phyloP scores from a whole-genome alignment of 106 monocot species.

The Hemerocallis citrina region DNA sequence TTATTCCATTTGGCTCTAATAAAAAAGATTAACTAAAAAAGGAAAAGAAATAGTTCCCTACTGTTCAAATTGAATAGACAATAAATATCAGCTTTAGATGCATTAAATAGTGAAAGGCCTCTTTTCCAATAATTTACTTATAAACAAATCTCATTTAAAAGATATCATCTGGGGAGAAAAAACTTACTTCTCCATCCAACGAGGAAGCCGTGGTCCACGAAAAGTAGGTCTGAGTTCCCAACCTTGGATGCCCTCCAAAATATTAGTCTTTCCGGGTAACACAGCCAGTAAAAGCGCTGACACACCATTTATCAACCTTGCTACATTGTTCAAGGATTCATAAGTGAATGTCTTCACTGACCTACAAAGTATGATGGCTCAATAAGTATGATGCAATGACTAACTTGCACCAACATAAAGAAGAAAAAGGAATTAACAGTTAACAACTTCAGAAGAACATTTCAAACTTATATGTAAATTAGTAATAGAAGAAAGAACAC shows the following conservation, averaged over 20 bases:
- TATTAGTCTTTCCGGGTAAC: conserved; percentile 73
- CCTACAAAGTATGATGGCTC: no score
- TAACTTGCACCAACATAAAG: no score
- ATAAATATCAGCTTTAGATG: background rate
- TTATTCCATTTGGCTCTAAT: no score
- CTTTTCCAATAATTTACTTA: background rate
- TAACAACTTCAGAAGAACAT: background rate
- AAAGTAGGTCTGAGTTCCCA: conserved; percentile 94
- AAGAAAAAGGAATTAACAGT: background rate
- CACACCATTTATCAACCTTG: conserved; percentile 88
- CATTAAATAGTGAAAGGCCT: background rate
- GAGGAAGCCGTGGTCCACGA: conserved; percentile 86
- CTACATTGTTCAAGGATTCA: conserved; percentile 91
- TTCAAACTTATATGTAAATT: background rate
- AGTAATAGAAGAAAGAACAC: background rate
- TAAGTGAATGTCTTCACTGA: conserved; percentile 98
- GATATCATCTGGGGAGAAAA: background rate
- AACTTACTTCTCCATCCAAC: conserved; percentile 97
- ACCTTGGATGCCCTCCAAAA: conserved; percentile 80
- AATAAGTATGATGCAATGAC: no score
- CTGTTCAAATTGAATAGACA: background rate
- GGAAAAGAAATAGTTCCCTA: background rate
- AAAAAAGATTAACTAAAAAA: background rate
- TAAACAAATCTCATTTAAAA: background rate
- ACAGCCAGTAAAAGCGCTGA: conserved; percentile 78